These are phyloP conservation scores for Calocybe gangraenosa DNA, from an alignment of 768 basidiomycete species.

Conservation along the genomic window DNA sequence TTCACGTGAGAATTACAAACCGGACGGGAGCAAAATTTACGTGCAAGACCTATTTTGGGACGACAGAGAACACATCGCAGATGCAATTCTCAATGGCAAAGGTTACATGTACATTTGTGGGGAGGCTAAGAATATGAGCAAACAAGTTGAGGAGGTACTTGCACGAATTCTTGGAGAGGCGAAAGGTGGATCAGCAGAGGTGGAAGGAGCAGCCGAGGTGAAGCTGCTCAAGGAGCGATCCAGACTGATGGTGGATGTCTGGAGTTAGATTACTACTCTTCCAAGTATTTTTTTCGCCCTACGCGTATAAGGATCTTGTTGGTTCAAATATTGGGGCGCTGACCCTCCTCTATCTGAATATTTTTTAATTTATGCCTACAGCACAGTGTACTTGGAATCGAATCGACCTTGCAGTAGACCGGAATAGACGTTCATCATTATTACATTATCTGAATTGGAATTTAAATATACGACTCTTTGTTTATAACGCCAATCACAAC, in stretches of 20 bases:
- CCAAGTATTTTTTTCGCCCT: too few relatives aligned
- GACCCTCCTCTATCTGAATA: too few relatives aligned
- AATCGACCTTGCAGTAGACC: too few relatives aligned
- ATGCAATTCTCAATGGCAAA: slow-evolving; percentile 89
- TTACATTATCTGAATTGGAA: slow-evolving; percentile 4
- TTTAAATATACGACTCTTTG: too few relatives aligned
- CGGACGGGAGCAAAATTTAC: slow-evolving; percentile 94
- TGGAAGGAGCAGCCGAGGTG: slow-evolving; percentile 87
- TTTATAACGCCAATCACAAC: too few relatives aligned
- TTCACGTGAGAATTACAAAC: slow-evolving; percentile 87
- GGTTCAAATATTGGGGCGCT: too few relatives aligned
- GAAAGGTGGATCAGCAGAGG: slow-evolving; percentile 84
- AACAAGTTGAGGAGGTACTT: slow-evolving; percentile 88
- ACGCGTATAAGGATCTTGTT: too few relatives aligned
- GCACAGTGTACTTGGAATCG: slow-evolving; percentile 12
- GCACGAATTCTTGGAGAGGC: slow-evolving; percentile 85
- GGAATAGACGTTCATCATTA: slow-evolving; percentile 2
- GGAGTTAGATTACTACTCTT: slow-evolving; percentile 57
- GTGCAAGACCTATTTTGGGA: slow-evolving; percentile 98
- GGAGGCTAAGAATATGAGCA: slow-evolving; percentile 95
- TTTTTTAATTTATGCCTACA: slow-evolving; percentile 4
- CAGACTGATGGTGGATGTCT: slow-evolving; percentile 82
- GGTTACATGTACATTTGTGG: slow-evolving; percentile 98
- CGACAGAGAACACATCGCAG: slow-evolving; percentile 74
- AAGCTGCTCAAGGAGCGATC: slow-evolving; percentile 95